A percentile compares a stretch with the other conserved stretches of the same genome.
These are phyloP conservation scores for Alternaria hordeiaustralica DNA, from an alignment of 2,329 filamentous ascomycete species.

Conservation along the genomic window DNA sequence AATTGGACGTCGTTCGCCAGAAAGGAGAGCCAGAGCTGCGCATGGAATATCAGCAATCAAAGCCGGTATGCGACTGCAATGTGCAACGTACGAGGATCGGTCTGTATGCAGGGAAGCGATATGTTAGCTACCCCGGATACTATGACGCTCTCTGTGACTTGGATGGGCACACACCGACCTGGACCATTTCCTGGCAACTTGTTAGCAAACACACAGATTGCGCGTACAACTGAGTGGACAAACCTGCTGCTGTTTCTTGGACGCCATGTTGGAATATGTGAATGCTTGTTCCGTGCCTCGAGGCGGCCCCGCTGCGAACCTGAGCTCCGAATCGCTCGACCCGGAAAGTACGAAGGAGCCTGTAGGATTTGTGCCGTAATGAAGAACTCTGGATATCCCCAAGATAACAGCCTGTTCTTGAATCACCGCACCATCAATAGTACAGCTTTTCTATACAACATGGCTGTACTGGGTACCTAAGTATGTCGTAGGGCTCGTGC, in stretches of 20 bases:
- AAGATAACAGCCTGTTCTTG: neutral
- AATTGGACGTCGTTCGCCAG: slow-evolving; percentile 69
- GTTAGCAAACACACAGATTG: slow-evolving; percentile 26
- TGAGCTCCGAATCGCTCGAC: slow-evolving; percentile 16
- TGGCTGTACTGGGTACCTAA: neutral
- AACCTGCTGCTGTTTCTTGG: slow-evolving; percentile 57
- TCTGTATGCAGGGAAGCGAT: slow-evolving; percentile 36
- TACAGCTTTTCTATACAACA: neutral
- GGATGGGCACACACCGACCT: slow-evolving; percentile 81
- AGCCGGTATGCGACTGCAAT: neutral
- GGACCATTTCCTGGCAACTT: slow-evolving; percentile 87
- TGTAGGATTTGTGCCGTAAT: neutral
- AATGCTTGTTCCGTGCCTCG: slow-evolving; percentile 6
- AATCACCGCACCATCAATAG: neutral
- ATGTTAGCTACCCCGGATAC: slow-evolving; percentile 47
- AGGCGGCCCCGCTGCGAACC: slow-evolving; percentile 23
- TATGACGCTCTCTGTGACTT: slow-evolving; percentile 31
- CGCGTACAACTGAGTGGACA: slow-evolving; percentile 2
- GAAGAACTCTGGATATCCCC: neutral
- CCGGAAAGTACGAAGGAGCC: neutral
- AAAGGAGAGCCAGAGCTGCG: slow-evolving; percentile 84
- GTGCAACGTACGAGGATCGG: slow-evolving; percentile 45
- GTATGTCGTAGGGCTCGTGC: slow-evolving; percentile 7
- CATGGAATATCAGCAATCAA: slow-evolving; percentile 25
- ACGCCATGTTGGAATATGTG: slow-evolving; percentile 46